These are phyloP conservation scores for Vaccinium corymbosum DNA, from an alignment of 148 eudicot genomes.

Conservation along the genomic window DNA sequence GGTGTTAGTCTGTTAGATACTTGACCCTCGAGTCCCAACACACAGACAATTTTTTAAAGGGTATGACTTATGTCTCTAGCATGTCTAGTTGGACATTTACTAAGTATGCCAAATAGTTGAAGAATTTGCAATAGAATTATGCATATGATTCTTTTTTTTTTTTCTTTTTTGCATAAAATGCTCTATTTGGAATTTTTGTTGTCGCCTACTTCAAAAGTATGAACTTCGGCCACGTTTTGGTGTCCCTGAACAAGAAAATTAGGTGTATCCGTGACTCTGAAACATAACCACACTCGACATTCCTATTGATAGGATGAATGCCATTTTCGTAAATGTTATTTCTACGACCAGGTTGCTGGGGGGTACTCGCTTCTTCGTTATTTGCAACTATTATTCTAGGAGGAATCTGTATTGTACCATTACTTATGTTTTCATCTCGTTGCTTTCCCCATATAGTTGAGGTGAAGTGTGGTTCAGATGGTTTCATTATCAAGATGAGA, in stretches of 20 bases:
- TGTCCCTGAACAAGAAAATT: neutral
- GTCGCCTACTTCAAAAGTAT: neutral
- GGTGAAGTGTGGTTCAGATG: slow-evolving; percentile 83
- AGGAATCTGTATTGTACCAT: neutral
- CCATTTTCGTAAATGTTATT: neutral
- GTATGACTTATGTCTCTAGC: neutral
- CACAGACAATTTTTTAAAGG: neutral
- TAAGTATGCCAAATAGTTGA: neutral
- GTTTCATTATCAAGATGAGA: slow-evolving; percentile 84
- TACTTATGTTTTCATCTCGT: slow-evolving; percentile 7
- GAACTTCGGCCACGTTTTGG: neutral
- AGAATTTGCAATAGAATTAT: neutral
- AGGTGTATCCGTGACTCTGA: neutral
- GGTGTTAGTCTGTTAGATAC: neutral
- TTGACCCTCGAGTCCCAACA: neutral
- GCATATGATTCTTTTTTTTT: neutral
- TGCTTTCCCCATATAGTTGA: slow-evolving; percentile 53
- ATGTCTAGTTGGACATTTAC: neutral
- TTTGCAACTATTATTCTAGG: neutral
- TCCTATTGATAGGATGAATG: neutral
- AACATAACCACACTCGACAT: neutral
- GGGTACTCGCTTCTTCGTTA: neutral
- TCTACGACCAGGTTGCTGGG: neutral
- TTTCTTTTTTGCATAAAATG: neutral
- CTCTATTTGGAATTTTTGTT: neutral